Evolutionary conservation across 805 yeast genomes (phyloP).

Genomic region (Henningerozyma blattae): DNA sequence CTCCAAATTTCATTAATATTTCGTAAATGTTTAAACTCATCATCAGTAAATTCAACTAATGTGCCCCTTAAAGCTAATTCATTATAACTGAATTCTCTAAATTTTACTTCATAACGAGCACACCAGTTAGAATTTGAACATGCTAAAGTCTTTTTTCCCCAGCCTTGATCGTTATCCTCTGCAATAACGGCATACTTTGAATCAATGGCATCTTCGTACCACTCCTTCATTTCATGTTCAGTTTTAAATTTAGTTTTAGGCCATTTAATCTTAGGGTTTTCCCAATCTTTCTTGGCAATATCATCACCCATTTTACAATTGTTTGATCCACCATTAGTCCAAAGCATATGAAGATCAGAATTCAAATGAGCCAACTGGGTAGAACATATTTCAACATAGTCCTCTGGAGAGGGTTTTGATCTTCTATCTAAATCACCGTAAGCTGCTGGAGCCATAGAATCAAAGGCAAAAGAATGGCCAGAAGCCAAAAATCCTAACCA

Average conservation of each 20-base stretch:
- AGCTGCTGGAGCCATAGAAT: conserved; percentile 7
- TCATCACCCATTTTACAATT: conserved; percentile 7
- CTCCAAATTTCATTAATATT: conserved; percentile 1
- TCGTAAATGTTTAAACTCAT: background rate
- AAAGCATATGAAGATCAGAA: conserved; percentile 4
- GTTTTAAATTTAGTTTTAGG: background rate
- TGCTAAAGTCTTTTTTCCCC: background rate
- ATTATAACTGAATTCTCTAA: conserved; percentile 1
- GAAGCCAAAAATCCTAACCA: conserved; percentile 48
- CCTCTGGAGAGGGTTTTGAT: background rate
- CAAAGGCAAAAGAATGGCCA: conserved; percentile 26
- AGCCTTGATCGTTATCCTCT: background rate
- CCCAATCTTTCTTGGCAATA: conserved; percentile 8
- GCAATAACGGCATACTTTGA: conserved; percentile 1
- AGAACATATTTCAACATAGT: conserved; percentile 6
- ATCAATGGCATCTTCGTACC: conserved; percentile 3
- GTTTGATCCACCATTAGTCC: conserved; percentile 12
- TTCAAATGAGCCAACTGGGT: conserved; percentile 9
- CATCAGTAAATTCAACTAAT: background rate
- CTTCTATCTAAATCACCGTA: conserved; percentile 6
- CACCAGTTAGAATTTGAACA: conserved; percentile 2
- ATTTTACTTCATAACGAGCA: background rate
- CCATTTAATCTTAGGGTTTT: background rate
- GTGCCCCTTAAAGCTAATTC: background rate
- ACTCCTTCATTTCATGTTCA: conserved; percentile 5